Evolutionary conservation across 139 green algal species (phyloP), one percentile per base, ranked within the genome.

Genomic region (Chlamydomonas sp.): DNA sequence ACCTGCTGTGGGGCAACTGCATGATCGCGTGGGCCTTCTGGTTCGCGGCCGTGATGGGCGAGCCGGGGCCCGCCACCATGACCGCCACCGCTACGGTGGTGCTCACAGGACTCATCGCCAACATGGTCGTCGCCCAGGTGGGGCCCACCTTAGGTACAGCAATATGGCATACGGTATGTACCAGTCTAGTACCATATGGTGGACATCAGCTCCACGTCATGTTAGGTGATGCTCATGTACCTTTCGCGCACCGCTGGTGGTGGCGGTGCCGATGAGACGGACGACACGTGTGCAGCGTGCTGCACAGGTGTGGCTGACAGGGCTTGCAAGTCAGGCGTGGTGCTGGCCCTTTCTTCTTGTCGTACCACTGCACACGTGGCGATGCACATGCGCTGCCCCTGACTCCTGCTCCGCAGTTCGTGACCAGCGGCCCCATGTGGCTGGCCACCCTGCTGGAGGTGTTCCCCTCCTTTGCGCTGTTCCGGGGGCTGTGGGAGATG

Each of bases 1-100:
- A 96, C 86, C 66, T 95, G 63, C 4, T 97, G 8, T 98, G 95
- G 94, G 92, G 94, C 84, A 91, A 95, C 78, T 4, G 86, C 49
- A 92, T 98, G 88, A 74, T 95, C 15, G 90, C 89, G 15, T 94
- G 91, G 86, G 84, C 88, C 67, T 90, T 96, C 73, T 95, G 93
- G 80, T 89, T 94, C 16, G 85, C 87, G 0, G 83, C 84, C 5
- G 18, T 78, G 17, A 90, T 88, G 4, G 62, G 90, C 20, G 69
- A 73, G n/a, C 68, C 60, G 15, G 72, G 91, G 58, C 59, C 92
- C 60, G 93, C 87, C 66, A 89, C 91, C 64, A 77, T 94, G 80
- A 77, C 88, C 10, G 77, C 85, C 69, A 78, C 92, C 9, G 82
- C 90, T 3, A 80, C 72, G 49, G 77, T 96, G 73, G 88, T 94